phyloP scores from a whole-genome alignment of 305 asterid genomes.

The Plantago rigida region DNA sequence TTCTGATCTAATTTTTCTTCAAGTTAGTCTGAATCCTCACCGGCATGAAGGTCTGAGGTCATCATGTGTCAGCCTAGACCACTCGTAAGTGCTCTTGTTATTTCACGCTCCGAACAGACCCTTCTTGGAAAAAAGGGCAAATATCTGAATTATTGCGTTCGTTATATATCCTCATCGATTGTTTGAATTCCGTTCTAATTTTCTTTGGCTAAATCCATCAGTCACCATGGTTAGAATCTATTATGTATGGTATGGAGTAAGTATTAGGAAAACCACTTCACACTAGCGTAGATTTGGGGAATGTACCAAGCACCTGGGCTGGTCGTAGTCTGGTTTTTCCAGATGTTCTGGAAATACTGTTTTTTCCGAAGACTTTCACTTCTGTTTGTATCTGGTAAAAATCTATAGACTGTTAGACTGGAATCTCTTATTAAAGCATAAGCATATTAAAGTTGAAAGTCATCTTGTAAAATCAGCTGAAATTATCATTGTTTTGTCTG shows the following conservation, averaged over 20 bases:
- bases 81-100: constrained; percentile 53
- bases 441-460: not conserved
- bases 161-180: not conserved
- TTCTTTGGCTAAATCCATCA: not conserved
- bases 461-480: constrained; percentile 10
- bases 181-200: constrained; percentile 1
- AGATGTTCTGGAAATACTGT: no score
- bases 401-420: no score
- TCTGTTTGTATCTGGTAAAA: no score
- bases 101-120: constrained; percentile 17
- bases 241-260: no score
- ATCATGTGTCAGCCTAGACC: constrained; percentile 71
- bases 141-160: not conserved
- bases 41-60: constrained; percentile 60
- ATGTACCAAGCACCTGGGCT: no score
- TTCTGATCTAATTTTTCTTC: constrained; percentile 72
- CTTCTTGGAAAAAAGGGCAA: constrained; percentile 10
- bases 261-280: no score
- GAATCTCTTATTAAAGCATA: not conserved
- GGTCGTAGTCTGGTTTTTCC: no score
- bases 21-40: constrained; percentile 77
- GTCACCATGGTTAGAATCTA: no score
- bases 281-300: no score
- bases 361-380: no score
- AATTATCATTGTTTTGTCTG: not conserved